Conservation (phyloP, 2,329 filamentous ascomycete genomes). For the Sporothrix sp. region DNA sequence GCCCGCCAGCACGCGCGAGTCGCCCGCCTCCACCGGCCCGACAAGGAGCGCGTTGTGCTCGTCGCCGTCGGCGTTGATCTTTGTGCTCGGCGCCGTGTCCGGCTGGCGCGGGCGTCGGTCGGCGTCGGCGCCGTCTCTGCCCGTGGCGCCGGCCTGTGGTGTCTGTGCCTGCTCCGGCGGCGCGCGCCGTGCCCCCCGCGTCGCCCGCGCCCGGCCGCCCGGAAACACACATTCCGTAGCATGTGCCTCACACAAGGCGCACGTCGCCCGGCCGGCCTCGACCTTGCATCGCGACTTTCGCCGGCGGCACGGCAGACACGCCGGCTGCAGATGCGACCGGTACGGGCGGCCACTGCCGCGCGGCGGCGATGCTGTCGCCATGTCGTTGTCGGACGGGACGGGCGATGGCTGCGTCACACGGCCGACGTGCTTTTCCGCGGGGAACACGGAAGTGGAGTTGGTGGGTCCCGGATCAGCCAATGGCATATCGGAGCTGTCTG, state of each 20-base stretch:
- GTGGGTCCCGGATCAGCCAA: too few species aligned
- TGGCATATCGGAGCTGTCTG: too few species aligned
- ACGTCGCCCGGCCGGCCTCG: conserved; percentile 41
- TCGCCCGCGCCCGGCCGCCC: not conserved
- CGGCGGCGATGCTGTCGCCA: too few species aligned
- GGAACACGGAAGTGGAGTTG: too few species aligned
- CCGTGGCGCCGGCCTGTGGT: not conserved
- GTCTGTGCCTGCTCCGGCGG: not conserved
- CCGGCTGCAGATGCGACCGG: conserved; percentile 50
- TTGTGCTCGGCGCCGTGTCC: not conserved
- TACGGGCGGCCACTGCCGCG: conserved; percentile 37
- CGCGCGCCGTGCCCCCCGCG: not conserved
- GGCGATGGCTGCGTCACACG: too few species aligned
- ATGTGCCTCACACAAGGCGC: conserved; percentile 49
- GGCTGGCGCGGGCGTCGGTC: not conserved
- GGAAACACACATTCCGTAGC: conserved; percentile 38
- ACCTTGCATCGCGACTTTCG: conserved; percentile 54
- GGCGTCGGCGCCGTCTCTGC: not conserved
- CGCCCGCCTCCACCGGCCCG: not conserved
- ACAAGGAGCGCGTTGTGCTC: conserved; percentile 6
- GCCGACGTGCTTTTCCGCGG: too few species aligned
- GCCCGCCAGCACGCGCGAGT: conserved; percentile 5
- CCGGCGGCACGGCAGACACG: conserved; percentile 49
- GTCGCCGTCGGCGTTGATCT: conserved; percentile 1
- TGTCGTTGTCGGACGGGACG: too few species aligned